A percentile compares a stretch with the other conserved stretches of the same genome.
phyloP scores from a whole-genome alignment of 23 red algal genomes.

The Gracilaria domingensis region DNA sequence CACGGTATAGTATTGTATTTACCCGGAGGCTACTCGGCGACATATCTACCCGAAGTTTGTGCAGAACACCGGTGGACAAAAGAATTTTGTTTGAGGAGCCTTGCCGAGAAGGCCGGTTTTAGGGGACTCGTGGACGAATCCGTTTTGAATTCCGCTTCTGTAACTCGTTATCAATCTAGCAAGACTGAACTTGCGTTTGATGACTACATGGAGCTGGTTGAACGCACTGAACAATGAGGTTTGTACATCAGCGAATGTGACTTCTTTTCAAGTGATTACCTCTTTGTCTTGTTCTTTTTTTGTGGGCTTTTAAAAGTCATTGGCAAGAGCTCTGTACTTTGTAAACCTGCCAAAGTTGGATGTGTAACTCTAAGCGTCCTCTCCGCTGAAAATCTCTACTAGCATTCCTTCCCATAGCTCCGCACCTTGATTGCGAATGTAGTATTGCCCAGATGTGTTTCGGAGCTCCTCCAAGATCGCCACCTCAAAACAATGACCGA shows the following conservation, averaged over 20 bases:
- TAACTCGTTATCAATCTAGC: slow-evolving; percentile 60
- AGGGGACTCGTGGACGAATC: slow-evolving; percentile 32
- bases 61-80: slow-evolving; percentile 86
- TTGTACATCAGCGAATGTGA: not conserved
- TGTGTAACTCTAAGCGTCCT: not conserved
- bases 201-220: slow-evolving; percentile 47
- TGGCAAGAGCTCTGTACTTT: not conserved
- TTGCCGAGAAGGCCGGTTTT: slow-evolving; percentile 86
- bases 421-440: not conserved
- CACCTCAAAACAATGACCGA: not conserved
- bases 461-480: not conserved
- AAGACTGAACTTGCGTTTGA: slow-evolving; percentile 40
- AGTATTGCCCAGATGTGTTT: not conserved
- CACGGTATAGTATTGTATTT: slow-evolving; percentile 87
- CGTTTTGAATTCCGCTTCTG: slow-evolving; percentile 34
- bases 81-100: slow-evolving; percentile 65
- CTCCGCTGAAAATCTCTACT: slow-evolving; percentile 8
- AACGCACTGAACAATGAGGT: not conserved
- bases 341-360: not conserved
- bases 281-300: slow-evolving; percentile 8
- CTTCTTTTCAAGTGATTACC: not conserved
- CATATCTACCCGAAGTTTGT: slow-evolving; percentile 91
- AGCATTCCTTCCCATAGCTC: not conserved
- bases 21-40: slow-evolving; percentile 74
- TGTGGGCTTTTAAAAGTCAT: not conserved